phyloP scores from a whole-genome alignment of 805 yeast species.

The Suhomyces prunicola region DNA sequence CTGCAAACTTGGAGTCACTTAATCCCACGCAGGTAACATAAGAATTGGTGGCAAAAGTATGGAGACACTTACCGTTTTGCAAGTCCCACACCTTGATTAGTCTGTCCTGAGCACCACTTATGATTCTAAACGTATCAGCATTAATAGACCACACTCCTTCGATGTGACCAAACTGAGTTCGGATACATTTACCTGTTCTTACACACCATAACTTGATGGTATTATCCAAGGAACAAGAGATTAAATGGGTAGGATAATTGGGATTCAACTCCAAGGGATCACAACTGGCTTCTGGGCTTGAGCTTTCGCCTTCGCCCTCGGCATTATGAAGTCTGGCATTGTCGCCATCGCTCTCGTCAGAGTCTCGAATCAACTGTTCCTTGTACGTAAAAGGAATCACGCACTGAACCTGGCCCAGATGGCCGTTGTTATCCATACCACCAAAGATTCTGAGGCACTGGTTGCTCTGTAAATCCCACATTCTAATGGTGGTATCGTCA shows the following conservation, averaged over 20 bases:
- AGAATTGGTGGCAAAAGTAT: conserved; percentile 77
- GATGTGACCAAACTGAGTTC: conserved; percentile 96
- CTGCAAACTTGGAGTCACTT: conserved; percentile 85
- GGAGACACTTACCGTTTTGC: conserved; percentile 91
- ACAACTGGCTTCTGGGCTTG: background rate
- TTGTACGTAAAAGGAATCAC: conserved; percentile 81
- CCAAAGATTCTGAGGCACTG: conserved; percentile 78
- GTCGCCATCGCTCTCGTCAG: conserved; percentile 24
- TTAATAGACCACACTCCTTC: conserved; percentile 98
- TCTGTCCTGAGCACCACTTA: conserved; percentile 92
- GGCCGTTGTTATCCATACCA: conserved; percentile 71
- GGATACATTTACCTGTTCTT: conserved; percentile 76
- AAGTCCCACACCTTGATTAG: conserved; percentile 92
- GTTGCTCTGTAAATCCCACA: conserved; percentile 90
- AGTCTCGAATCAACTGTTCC: conserved; percentile 53
- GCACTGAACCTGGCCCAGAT: conserved; percentile 90
- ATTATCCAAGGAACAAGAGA: conserved; percentile 87
- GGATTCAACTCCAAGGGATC: conserved; percentile 13
- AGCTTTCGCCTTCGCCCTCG: background rate
- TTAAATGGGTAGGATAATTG: conserved; percentile 72
- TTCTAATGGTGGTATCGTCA: conserved; percentile 86
- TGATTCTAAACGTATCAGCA: conserved; percentile 91
- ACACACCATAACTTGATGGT: conserved; percentile 94
- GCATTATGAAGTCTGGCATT: background rate
- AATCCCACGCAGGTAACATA: conserved; percentile 69